phyloP scores from a whole-genome alignment of 2,329 filamentous ascomycete genomes.

The Colletotrichum sp. region DNA sequence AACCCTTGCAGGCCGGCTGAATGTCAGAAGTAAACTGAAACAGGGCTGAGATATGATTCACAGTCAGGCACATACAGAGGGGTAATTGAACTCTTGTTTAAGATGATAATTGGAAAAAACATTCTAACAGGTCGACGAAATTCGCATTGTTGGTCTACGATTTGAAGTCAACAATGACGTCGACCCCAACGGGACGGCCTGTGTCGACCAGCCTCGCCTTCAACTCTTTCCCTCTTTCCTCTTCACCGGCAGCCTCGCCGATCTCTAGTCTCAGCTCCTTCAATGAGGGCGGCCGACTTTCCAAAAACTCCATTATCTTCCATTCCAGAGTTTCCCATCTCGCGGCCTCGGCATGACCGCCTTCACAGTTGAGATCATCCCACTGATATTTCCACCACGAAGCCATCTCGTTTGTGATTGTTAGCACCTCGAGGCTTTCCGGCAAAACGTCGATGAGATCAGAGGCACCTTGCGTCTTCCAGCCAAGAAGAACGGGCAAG shows the following conservation, averaged over 20 bases:
- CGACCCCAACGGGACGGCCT: not conserved
- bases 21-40: too few species aligned
- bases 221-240: not conserved
- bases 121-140: too few species aligned
- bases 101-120: too few species aligned
- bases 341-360: not conserved
- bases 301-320: not conserved
- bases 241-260: not conserved
- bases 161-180: accelerated
- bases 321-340: not conserved
- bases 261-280: not conserved
- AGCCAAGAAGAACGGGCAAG: not conserved
- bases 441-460: not conserved
- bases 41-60: too few species aligned
- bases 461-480: not conserved
- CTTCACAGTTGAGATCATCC: not conserved
- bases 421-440: not conserved
- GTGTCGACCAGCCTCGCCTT: not conserved
- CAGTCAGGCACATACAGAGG: too few species aligned
- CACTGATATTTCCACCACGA: not conserved
- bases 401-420: not conserved
- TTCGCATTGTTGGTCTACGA: accelerated
- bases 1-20: too few species aligned
- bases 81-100: too few species aligned
- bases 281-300: not conserved